These are phyloP conservation scores for Picocystis sp. DNA, from an alignment of 163 green algal genomes.

Conservation along the genomic window DNA sequence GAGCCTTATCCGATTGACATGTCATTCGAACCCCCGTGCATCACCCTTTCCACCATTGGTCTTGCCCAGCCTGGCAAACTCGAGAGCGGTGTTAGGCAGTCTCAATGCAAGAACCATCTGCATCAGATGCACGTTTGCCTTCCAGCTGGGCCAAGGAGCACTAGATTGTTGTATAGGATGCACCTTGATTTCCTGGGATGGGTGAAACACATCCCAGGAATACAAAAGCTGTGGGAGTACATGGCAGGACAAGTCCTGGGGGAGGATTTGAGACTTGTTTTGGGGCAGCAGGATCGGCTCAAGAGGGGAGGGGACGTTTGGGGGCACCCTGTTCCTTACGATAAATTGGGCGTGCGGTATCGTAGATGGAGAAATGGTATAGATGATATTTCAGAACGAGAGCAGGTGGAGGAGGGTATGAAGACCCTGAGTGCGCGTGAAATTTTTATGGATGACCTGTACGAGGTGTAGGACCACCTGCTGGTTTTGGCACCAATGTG, in stretches of 20 bases:
- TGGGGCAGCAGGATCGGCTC: slow-evolving; percentile 87
- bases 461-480: too few species aligned
- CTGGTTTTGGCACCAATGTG: too few species aligned
- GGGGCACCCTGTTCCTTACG: slow-evolving; percentile 77
- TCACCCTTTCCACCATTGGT: slow-evolving; percentile 68
- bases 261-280: slow-evolving; percentile 84
- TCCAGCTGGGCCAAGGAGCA: slow-evolving; percentile 55
- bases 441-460: too few species aligned
- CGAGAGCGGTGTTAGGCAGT: slow-evolving; percentile 30
- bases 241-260: slow-evolving; percentile 80
- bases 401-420: background rate
- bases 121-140: slow-evolving; percentile 95
- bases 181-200: slow-evolving; percentile 78
- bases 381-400: background rate
- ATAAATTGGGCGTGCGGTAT: slow-evolving; percentile 91
- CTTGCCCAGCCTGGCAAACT: slow-evolving; percentile 75
- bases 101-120: slow-evolving; percentile 73
- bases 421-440: background rate
- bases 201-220: slow-evolving; percentile 57
- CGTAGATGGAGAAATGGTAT: slow-evolving; percentile 61
- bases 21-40: slow-evolving; percentile 84
- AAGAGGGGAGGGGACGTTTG: slow-evolving; percentile 68
- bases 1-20: slow-evolving; percentile 98
- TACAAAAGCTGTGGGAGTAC: slow-evolving; percentile 66
- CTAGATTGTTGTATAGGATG: slow-evolving; percentile 94